These are phyloP conservation scores for Mayamaea pseudoterrestris DNA, from an alignment of 108 stramenopile species.

Conservation along the genomic window DNA sequence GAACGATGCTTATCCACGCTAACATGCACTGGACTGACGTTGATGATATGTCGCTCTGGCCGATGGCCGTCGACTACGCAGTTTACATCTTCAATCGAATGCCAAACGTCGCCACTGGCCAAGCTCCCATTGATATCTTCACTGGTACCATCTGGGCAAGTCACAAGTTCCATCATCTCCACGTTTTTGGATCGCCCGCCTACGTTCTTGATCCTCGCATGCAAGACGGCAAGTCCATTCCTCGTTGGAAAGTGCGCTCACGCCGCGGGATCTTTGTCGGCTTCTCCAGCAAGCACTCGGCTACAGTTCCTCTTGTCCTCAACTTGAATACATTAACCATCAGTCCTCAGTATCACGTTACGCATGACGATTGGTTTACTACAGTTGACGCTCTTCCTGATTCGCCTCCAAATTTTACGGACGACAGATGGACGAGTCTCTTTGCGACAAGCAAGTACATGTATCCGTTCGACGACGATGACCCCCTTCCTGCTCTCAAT, in stretches of 20 bases:
- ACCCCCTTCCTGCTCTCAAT: too few species aligned
- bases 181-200: slow-evolving; percentile 37
- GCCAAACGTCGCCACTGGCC: slow-evolving; percentile 4
- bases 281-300: slow-evolving; percentile 24
- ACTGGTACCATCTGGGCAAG: background rate
- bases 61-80: slow-evolving; percentile 32
- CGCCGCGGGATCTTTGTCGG: slow-evolving; percentile 15
- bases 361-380: slow-evolving; percentile 4
- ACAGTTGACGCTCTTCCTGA: slow-evolving; percentile 7
- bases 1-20: slow-evolving; percentile 25
- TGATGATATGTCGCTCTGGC: slow-evolving; percentile 32
- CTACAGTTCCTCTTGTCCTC: slow-evolving; percentile 9
- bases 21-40: slow-evolving; percentile 20
- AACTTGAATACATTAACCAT: slow-evolving; percentile 14
- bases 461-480: too few species aligned
- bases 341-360: slow-evolving; percentile 21
- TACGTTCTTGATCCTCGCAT: slow-evolving; percentile 43
- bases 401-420: too few species aligned
- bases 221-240: slow-evolving; percentile 47
- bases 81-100: slow-evolving; percentile 21
- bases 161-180: slow-evolving; percentile 9
- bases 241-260: slow-evolving; percentile 16
- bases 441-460: too few species aligned
- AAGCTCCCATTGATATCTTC: slow-evolving; percentile 16
- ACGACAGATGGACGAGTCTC: too few species aligned